These are phyloP conservation scores for Pouteria glomerata DNA, from an alignment of 148 eudicot genomes.

Conservation along the genomic window DNA sequence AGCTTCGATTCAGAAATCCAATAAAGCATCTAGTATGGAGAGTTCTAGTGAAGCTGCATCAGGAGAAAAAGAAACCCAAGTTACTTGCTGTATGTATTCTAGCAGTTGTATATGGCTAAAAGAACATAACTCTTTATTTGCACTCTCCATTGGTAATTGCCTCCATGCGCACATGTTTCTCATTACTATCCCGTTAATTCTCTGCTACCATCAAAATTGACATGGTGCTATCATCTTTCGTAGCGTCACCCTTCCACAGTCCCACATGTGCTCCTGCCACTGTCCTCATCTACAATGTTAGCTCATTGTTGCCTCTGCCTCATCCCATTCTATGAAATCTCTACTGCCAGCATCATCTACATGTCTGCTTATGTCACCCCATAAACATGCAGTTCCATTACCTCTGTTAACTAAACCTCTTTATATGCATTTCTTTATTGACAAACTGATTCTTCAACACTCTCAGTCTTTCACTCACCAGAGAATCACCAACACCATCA, in stretches of 20 bases:
- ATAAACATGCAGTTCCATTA: background rate
- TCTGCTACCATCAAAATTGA: background rate
- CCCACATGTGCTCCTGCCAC: background rate
- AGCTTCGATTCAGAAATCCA: conserved; percentile 91
- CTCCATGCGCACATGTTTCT: conserved; percentile 4
- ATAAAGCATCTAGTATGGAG: conserved; percentile 30
- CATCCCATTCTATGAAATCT: background rate
- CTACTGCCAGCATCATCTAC: background rate
- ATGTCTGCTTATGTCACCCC: background rate
- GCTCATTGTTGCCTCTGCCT: background rate
- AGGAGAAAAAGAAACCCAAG: conserved; percentile 22
- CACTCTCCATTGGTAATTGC: background rate
- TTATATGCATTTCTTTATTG: no score
- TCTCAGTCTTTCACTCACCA: background rate
- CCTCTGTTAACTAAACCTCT: background rate
- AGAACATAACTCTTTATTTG: background rate
- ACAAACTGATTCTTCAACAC: background rate
- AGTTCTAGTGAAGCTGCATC: conserved; percentile 19
- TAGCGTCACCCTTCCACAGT: background rate
- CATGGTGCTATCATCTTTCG: background rate
- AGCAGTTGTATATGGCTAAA: background rate
- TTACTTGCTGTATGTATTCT: conserved; percentile 28
- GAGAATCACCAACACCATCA: background rate
- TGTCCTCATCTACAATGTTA: background rate
- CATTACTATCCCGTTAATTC: background rate